phyloP scores from a whole-genome alignment of 2,329 filamentous ascomycete species.

The Neonectria sp. region DNA sequence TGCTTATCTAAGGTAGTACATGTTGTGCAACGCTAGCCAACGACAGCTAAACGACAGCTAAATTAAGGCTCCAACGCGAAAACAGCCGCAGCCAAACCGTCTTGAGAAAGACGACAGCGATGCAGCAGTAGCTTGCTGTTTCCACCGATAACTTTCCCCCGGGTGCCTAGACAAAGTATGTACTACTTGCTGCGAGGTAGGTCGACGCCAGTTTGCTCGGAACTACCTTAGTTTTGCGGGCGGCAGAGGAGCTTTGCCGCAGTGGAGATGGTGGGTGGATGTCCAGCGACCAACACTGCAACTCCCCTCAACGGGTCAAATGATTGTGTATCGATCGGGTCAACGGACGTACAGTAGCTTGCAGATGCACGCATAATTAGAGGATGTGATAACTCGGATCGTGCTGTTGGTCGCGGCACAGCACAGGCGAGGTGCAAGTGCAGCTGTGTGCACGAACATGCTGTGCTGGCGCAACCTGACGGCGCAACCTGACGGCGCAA shows the following conservation, averaged over 20 bases:
- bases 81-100: conserved; percentile 4
- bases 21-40: neutral
- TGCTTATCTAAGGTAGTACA: neutral
- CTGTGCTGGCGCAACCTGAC: conserved; percentile 9
- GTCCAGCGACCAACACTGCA: conserved; percentile 2
- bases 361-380: too few species aligned
- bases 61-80: neutral
- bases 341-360: conserved; percentile 1
- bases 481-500: conserved; percentile 11
- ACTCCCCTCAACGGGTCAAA: conserved; percentile 18
- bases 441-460: conserved; percentile 10
- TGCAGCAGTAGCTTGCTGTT: neutral
- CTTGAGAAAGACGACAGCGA: neutral
- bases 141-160: neutral
- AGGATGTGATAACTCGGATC: conserved; percentile 16
- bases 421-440: neutral
- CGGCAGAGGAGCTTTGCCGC: neutral
- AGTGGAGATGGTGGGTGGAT: conserved; percentile 2
- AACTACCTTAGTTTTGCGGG: neutral
- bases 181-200: conserved; percentile 8
- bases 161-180: neutral
- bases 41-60: neutral
- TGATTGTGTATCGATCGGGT: conserved; percentile 20
- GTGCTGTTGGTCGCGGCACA: conserved; percentile 10
- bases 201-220: neutral